Evolutionary conservation across 2,329 filamentous ascomycete species (phyloP).

Genomic region (Talaromyces rugulosus): DNA sequence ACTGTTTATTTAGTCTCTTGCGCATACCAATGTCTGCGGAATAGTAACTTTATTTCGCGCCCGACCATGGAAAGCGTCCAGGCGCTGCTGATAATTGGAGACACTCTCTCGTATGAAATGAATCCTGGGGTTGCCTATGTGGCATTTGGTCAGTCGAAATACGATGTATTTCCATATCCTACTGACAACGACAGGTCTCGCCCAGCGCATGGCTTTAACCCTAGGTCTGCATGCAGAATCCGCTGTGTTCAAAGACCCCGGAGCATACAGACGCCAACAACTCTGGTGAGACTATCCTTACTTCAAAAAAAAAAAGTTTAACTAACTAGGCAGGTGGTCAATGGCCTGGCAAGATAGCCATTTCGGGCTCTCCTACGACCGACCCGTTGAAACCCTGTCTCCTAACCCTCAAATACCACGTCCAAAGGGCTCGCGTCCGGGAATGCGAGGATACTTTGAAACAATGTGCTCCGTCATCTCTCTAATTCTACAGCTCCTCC

Average conservation of each 20-base stretch:
- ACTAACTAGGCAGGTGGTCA: constrained; percentile 48
- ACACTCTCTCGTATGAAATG: constrained; percentile 60
- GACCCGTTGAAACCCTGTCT: constrained; percentile 53
- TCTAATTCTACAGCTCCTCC: constrained; percentile 54
- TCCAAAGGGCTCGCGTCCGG: constrained; percentile 44
- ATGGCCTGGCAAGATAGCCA: constrained; percentile 63
- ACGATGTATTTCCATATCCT: background rate
- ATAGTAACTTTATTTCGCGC: constrained; percentile 60
- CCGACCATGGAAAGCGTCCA: constrained; percentile 59
- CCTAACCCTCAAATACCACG: constrained; percentile 49
- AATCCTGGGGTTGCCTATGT: constrained; percentile 62
- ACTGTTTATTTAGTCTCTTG: constrained; percentile 49
- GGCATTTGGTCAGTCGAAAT: constrained; percentile 42
- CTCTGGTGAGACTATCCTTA: constrained; percentile 32
- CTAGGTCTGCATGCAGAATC: constrained; percentile 58
- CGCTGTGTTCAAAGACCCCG: constrained; percentile 47
- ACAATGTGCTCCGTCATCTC: constrained; percentile 55
- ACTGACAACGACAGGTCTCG: constrained; percentile 42
- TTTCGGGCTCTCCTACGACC: constrained; percentile 60
- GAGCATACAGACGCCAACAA: constrained; percentile 42
- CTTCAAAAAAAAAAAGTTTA: rapidly evolving
- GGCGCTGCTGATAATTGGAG: constrained; percentile 58
- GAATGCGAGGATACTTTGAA: constrained; percentile 54
- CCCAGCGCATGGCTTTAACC: constrained; percentile 57
- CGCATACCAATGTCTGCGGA: constrained; percentile 61